Conservation (phyloP, 2,329 filamentous ascomycete species). For the Phaeoacremonium minimum region DNA sequence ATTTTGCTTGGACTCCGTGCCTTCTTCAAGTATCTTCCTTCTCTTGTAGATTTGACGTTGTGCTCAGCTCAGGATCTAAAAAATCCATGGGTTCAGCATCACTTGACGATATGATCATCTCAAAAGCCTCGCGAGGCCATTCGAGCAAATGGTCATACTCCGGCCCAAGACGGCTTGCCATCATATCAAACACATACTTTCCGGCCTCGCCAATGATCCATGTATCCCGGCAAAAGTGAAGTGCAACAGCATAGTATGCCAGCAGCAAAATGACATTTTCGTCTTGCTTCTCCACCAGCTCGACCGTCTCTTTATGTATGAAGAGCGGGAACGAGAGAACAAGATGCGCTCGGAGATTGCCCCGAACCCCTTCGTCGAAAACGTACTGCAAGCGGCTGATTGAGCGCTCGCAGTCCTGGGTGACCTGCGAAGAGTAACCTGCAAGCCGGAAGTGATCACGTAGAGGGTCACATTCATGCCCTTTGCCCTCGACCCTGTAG, state of each 20-base stretch:
- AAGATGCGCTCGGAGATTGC: background rate
- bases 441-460: constrained; percentile 11
- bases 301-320: background rate
- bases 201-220: constrained; percentile 4
- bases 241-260: constrained; percentile 6
- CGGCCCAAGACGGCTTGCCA: background rate
- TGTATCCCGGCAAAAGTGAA: constrained; percentile 3
- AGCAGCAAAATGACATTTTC: constrained; percentile 3
- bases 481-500: constrained; percentile 9
- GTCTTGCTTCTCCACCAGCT: background rate
- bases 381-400: constrained; percentile 22
- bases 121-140: background rate
- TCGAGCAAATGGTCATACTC: background rate
- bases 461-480: constrained; percentile 21
- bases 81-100: no score
- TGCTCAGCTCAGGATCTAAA: no score
- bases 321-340: background rate
- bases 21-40: no score
- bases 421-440: constrained; percentile 9
- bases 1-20: no score
- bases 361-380: constrained; percentile 15
- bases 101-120: no score
- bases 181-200: background rate
- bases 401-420: constrained; percentile 14
- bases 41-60: no score